Base-by-base conservation (phyloP, 129 eudicot species). In the Flaveria robusta region DNA sequence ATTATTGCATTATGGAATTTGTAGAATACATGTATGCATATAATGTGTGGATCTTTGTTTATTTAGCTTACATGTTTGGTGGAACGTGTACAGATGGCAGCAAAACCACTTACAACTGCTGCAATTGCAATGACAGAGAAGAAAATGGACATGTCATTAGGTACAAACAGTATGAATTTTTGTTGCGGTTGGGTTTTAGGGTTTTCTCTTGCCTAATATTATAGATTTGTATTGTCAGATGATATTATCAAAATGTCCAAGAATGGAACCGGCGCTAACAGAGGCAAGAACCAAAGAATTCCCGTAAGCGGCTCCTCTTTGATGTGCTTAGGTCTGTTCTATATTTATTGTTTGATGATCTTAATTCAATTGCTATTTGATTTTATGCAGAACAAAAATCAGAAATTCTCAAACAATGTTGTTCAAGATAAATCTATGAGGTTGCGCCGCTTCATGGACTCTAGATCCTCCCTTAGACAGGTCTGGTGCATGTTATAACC, bases 221-320 rank as follows among this genome's bases (percentile, higher is more conserved):
- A n/a, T n/a, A n/a, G n/a, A n/a, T n/a, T n/a, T n/a, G n/a, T n/a
- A n/a, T 55, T 19, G 42, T 58, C 84, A 95, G 99, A 95, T 81
- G 99, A 95, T 70, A 95, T 95, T 18, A 91, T 95, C 74, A 91
- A 91, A 78, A 82, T 95, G 97, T 95, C 99, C 23, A 95, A 95
- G 77, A 73, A 79, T 51, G 86, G 75, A 31, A 29, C 79, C 11
- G 82, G 51, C 18, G 18, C 79, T 8, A 77, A 58, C 70, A 91
- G 86, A 75, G 64, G 85, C 29, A 86, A 86, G 86, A 87, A 87
- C 66, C 97, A 87, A 65, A 89, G 96, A 75, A 70, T 81, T 66
- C 79, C 90, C n/a, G 99, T 95, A 86, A 79, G 97, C 43, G 46
- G 22, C 58, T 26, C 31, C 15, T 71, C 29, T 34, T 26, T 62